These are phyloP conservation scores for Chrysanthemum seticuspe DNA, from an alignment of 129 eudicot genomes.

Conservation along the genomic window DNA sequence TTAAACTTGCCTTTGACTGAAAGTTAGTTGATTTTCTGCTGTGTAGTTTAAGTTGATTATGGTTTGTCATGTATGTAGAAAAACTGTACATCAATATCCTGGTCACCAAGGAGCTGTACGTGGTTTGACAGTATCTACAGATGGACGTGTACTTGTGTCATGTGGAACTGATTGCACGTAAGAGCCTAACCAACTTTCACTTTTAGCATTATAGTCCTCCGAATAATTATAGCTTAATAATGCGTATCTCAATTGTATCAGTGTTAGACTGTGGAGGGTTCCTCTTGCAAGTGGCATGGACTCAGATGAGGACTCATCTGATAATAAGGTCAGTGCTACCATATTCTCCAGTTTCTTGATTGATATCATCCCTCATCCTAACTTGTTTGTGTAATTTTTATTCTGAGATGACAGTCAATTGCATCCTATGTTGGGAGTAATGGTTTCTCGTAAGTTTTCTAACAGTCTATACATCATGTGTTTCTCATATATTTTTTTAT, in stretches of 20 bases:
- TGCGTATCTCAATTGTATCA: constrained; percentile 22
- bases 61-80: constrained; percentile 36
- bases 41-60: neutral
- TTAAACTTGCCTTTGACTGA: neutral
- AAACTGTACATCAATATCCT: constrained; percentile 74
- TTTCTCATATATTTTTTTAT: neutral
- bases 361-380: neutral
- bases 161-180: constrained; percentile 98
- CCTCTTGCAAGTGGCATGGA: constrained; percentile 59
- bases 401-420: constrained; percentile 52
- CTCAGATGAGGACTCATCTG: constrained; percentile 36
- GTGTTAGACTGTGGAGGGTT: constrained; percentile 92
- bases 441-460: constrained; percentile 59
- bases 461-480: neutral
- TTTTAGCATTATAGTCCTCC: neutral
- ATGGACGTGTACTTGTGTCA: constrained; percentile 86
- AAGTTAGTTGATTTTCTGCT: constrained; percentile 2
- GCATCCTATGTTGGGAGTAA: constrained; percentile 73
- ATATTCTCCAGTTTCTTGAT: constrained; percentile 9
- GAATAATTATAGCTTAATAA: neutral
- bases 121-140: constrained; percentile 85
- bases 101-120: constrained; percentile 90
- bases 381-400: constrained; percentile 20
- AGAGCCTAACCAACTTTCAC: constrained; percentile 13
- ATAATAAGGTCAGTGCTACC: constrained; percentile 48